Base-by-base conservation (phyloP, 345 rosid species). In the Lumnitzera racemosa region DNA sequence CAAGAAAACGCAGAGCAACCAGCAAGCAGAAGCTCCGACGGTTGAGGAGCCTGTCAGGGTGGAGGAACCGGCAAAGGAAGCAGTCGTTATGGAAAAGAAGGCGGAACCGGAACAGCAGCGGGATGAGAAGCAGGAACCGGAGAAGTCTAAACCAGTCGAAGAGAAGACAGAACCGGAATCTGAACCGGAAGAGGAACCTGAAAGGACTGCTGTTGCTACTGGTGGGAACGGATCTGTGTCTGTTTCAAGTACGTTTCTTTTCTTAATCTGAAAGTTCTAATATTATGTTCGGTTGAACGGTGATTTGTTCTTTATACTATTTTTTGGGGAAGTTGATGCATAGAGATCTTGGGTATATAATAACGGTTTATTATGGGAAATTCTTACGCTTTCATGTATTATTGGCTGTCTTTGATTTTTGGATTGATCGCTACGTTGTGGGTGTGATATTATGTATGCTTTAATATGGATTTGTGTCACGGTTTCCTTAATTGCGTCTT, bases 1-100 rank as follows among this genome's bases (percentile, higher is more conserved):
- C 47, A 79, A 76, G 61, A 89, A 82, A 74, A 50, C 80, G 47
- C 83, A 63, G 76, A 74, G 57, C 61, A 78, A 70, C 24, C 77
- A 63, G 46, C 48, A 66, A 11, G 87, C 72, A 57, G 57, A 57
- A 41, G 61, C 17, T 1, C 59, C 55, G 11, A 61, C 50, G 59
- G 12, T 15, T 4, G 86, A 81, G 31, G 83, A 78, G 61, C 23
- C 64, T 51, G 64, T 16, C 48, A 72, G 66, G 66, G 66, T 50
- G 46, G 78, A 61, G 56, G 83, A 75, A 50, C 29, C 69, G 16
- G 63, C 31, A 57, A 59, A 73, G 55, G 78, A 65, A 47, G 66
- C 61, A 1, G 73, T 61, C 29, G 57, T 53, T 20, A 67, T 56
- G 53, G 79, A 69, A 51, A 63, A 65, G 70, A 60, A 67, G 61